Evolutionary conservation across 2,329 filamentous ascomycete species (phyloP).

Genomic region (Pseudogymnoascus verrucosus): DNA sequence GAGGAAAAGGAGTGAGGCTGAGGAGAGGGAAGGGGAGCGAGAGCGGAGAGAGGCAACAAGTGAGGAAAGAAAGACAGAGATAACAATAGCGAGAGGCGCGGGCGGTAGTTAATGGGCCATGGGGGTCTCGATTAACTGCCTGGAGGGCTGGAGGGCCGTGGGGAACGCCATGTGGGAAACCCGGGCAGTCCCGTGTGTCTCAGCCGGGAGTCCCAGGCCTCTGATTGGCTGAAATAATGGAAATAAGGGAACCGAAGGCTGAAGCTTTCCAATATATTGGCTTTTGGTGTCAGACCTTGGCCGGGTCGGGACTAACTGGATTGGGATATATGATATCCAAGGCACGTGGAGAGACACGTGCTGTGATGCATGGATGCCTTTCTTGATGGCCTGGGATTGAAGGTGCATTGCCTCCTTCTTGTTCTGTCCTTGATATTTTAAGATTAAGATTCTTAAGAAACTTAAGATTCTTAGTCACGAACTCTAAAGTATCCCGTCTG

Average conservation of each 20-base stretch:
- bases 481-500: not conserved
- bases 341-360: not conserved
- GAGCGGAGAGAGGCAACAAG: not conserved
- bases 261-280: conserved; percentile 4
- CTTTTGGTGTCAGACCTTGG: not conserved
- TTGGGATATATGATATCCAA: not conserved
- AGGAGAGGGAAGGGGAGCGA: not conserved
- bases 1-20: not conserved
- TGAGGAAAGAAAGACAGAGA: not conserved
- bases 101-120: not conserved
- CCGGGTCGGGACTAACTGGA: not conserved
- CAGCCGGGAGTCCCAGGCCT: not conserved
- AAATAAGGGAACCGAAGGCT: not conserved
- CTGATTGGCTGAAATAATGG: not conserved
- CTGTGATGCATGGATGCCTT: not conserved
- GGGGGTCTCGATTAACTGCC: not conserved
- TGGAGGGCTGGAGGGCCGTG: not conserved
- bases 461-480: not conserved
- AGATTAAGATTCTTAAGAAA: not conserved
- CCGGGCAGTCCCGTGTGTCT: not conserved
- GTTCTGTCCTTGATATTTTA: not conserved
- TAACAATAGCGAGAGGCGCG: not conserved
- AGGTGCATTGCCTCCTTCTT: not conserved
- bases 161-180: not conserved
- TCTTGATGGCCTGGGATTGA: not conserved